Base-by-base conservation (phyloP, 176 grass and related monocot species). In the Paspalum vaginatum region DNA sequence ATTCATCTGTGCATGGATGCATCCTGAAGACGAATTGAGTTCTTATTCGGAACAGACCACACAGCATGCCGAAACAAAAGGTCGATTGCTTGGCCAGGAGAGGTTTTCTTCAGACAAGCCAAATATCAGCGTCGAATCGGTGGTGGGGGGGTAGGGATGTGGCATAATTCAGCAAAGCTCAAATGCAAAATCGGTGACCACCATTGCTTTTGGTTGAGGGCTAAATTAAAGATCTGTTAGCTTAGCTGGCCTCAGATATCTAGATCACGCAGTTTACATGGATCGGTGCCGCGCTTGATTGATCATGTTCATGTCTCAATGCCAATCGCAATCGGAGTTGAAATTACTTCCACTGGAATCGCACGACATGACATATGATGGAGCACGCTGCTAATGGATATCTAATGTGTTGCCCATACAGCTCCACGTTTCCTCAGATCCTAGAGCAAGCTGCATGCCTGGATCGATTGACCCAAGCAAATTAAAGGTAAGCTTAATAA, bases 221-320 rank as follows among this genome's bases (percentile, higher is more conserved):
- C 47, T 25, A 59, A 7, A 8, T 8, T 42, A 78, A 48, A 64
- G 18, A 78, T 78, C 27, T 50, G 10, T 43, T 1, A 44, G 44
- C 44, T 26, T 27, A 71, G 68, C 24, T 70, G 44, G 67, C 21
- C 7, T 12, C 26, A 26, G 46, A 26, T 21, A 24, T 11, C 12
- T 22, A 40, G 76, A 11, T 53, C 20, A 41, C 16, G 22, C 67
- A 79, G 0, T 3, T 50, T 54, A 67, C 37, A 55, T 2, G 61
- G 77, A 79, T 79, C 37, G 48, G 68, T 79, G 48, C 48, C 1
- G 15, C 26, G 8, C 40, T 26, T 16, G 61, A 67, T 79, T 52
- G 11, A 79, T 54, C 18, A 42, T 41, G 14, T 12, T 56, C 53
- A 50, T 74, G 53, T 74, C 62, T 56, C 44, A 11, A 13, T 52